phyloP scores from a whole-genome alignment of 108 stramenopile species.

The Pseudonitzschia multiseries region DNA sequence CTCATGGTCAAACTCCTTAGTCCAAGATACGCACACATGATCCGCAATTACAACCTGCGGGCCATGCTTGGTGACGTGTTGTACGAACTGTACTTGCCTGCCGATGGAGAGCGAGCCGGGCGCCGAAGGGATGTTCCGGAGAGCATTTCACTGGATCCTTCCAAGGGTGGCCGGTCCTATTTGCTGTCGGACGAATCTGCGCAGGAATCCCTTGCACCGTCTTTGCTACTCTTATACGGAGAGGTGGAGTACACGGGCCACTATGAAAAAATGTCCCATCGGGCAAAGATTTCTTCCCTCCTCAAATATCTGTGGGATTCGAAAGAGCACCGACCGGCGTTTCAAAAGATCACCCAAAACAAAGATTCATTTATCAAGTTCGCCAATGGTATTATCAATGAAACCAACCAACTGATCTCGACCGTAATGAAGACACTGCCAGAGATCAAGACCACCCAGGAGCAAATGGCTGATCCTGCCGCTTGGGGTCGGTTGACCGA shows the following conservation, averaged over 20 bases:
- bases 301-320: slow-evolving; percentile 94
- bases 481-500: slow-evolving; percentile 89
- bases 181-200: slow-evolving; percentile 71
- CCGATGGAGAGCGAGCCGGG: slow-evolving; percentile 39
- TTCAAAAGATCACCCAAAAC: slow-evolving; percentile 85
- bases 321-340: slow-evolving; percentile 89
- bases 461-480: slow-evolving; percentile 79
- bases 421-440: slow-evolving; percentile 94
- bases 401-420: slow-evolving; percentile 94
- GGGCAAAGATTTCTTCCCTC: slow-evolving; percentile 88
- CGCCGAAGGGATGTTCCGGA: slow-evolving; percentile 60
- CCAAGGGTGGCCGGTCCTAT: slow-evolving; percentile 70
- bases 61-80: slow-evolving; percentile 92
- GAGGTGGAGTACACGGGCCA: slow-evolving; percentile 97
- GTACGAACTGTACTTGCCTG: slow-evolving; percentile 86
- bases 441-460: slow-evolving; percentile 85
- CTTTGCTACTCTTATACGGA: slow-evolving; percentile 93
- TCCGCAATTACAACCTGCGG: slow-evolving; percentile 91
- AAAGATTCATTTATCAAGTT: slow-evolving; percentile 91
- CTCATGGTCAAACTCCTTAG: slow-evolving; percentile 76
- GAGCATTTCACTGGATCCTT: slow-evolving; percentile 65
- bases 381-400: slow-evolving; percentile 98
- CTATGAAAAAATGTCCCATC: slow-evolving; percentile 93
- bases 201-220: slow-evolving; percentile 91
- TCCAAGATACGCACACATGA: slow-evolving; percentile 68